A percentile compares a stretch with the other conserved stretches of the same genome.
Conservation (phyloP, 2,329 filamentous ascomycete species). For the Arthrobotrys entomopaga region DNA sequence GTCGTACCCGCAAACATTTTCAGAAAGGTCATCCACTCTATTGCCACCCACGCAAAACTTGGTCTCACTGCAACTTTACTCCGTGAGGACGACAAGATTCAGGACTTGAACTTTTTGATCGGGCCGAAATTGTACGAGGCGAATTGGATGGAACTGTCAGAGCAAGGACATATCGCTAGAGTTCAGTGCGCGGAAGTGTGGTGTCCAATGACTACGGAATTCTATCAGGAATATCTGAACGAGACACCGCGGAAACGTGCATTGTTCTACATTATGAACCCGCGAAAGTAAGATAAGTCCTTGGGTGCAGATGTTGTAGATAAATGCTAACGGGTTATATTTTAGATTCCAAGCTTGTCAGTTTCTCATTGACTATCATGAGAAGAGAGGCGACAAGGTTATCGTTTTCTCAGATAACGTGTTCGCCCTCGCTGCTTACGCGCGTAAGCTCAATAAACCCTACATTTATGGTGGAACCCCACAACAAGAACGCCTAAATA, state of each 20-base stretch:
- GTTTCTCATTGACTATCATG: slow-evolving; percentile 98
- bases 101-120: slow-evolving; percentile 95
- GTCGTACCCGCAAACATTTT: slow-evolving; percentile 98
- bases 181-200: slow-evolving; percentile 99
- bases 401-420: slow-evolving; percentile 99
- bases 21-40: slow-evolving; percentile 87
- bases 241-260: slow-evolving; percentile 72
- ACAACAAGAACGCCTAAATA: slow-evolving; percentile 83
- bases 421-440: slow-evolving; percentile 87
- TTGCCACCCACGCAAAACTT: slow-evolving; percentile 94
- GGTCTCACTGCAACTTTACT: slow-evolving; percentile 93
- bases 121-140: slow-evolving; percentile 97
- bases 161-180: slow-evolving; percentile 94
- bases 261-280: slow-evolving; percentile 95
- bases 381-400: slow-evolving; percentile 92
- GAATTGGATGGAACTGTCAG: slow-evolving; percentile 98
- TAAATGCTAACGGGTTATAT: neutral
- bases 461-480: slow-evolving; percentile 91
- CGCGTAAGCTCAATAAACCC: slow-evolving; percentile 82
- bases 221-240: slow-evolving; percentile 91
- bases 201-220: slow-evolving; percentile 99
- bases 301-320: too few species aligned
- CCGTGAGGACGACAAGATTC: slow-evolving; percentile 97
- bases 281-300: slow-evolving; percentile 72
- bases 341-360: slow-evolving; percentile 82